Evolutionary conservation across 2,329 filamentous ascomycete genomes (phyloP), one percentile per base, ranked within the genome.

Genomic region (Chalara sp.): DNA sequence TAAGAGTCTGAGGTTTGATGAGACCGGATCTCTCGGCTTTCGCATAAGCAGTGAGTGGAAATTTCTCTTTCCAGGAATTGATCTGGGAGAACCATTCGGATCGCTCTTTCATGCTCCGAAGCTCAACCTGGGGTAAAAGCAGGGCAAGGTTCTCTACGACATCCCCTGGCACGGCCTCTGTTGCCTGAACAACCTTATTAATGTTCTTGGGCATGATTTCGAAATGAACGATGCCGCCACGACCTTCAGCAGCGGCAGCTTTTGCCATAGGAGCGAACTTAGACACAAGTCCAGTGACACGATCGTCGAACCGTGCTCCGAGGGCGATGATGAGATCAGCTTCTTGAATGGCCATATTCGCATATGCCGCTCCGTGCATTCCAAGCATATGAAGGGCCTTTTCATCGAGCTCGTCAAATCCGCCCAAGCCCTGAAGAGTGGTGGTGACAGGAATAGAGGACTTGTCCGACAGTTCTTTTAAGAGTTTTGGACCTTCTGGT

Each of bases 121-220:
- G 58, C 48, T 88, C 70, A 28, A 96, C 71, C 48, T 81, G 75
- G 8, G 92, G 91, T 35, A 97, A 63, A 47, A 97, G 83, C 32
- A 80, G 72, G 47, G 76, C 76, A 33, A 97, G 75, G 69, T 95
- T 97, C 13, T 83, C 73, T 3, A 84, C 83, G 32, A 96, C 89
- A 65, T 97, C 92, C 53, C 93, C 93, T 72, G 96, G 92, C 13
- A 97, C 85, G 44, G 93, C 92, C 72, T 96, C 90, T 41, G 88
- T 96, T 6, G 92, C 91, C 72, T 97, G 89, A 11, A 99, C 87
- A 41, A 97, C 91, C 80, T 97, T 99, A 83, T 97, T 97, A 74
- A 97, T 97, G 76, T 99, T 97, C 84, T 99, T 99, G 62, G 93
- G 92, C 86, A 97, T 87, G 63, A 99, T 92, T 68, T 97, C 92